phyloP scores from a whole-genome alignment of 1,139 yeast genomes.

The Komagataea norvegica region DNA sequence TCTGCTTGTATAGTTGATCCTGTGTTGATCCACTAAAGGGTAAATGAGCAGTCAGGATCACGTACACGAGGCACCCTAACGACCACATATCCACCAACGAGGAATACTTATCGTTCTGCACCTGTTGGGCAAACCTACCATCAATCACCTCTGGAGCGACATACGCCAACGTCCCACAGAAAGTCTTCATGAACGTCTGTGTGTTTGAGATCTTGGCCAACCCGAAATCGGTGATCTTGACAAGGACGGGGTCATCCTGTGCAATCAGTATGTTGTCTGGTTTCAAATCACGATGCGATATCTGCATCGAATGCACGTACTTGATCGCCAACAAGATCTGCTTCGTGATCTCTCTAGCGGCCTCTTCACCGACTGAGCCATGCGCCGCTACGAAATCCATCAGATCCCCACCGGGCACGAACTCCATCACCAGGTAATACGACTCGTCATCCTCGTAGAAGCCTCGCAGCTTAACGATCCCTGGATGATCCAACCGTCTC shows the following conservation, averaged over 20 bases:
- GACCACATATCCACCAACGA: constrained; percentile 96
- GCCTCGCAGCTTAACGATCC: constrained; percentile 76
- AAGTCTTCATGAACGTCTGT: constrained; percentile 77
- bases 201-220: constrained; percentile 77
- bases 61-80: constrained; percentile 86
- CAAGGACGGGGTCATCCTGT: constrained; percentile 83
- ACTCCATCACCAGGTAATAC: constrained; percentile 90
- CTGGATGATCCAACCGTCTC: constrained; percentile 72
- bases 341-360: constrained; percentile 76
- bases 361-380: constrained; percentile 88
- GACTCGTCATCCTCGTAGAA: constrained; percentile 78
- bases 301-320: constrained; percentile 84
- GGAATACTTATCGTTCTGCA: constrained; percentile 53
- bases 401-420: constrained; percentile 93
- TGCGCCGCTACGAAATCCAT: constrained; percentile 93
- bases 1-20: constrained; percentile 73
- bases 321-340: constrained; percentile 82
- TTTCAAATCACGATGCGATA: constrained; percentile 89
- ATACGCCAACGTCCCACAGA: constrained; percentile 87
- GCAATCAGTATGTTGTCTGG: constrained; percentile 90
- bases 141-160: constrained; percentile 93
- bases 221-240: constrained; percentile 92
- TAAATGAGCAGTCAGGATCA: constrained; percentile 81
- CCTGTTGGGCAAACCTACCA: constrained; percentile 43
- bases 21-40: constrained; percentile 94